Evolutionary conservation across 345 rosid species (phyloP), one percentile per base, ranked within the genome.

Genomic region (Hevea brasiliensis): DNA sequence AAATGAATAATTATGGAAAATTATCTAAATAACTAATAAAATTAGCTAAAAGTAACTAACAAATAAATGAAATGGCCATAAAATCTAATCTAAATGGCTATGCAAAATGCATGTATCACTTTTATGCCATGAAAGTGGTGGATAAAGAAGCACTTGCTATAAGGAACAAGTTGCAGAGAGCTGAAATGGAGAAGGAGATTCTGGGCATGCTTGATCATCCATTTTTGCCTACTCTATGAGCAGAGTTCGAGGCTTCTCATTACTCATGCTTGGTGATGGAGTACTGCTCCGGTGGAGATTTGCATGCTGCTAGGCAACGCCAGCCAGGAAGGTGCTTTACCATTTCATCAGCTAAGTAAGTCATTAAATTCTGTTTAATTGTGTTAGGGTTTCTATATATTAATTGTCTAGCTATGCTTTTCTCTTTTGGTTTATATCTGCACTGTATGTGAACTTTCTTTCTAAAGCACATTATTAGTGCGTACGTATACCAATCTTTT

Each of bases 261-360:
- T 94, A 94, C 84, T 92, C 97, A 35, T 94, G 95, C 80, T 76
- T 94, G 59, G 90, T 92, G 9, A 92, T 92, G 96, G 98, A 94
- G 87, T 92, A 81, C 61, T 94, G 98, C 48, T 88, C 97, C 17
- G 97, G 97, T 1, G 97, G 98, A 2, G 98, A 94, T 77, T 81
- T 94, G 59, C 90, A 94, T 54, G 87, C 93, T 32, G 85, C 90
- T 23, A 79, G 95, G 21, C 92, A 83, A 67, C 89, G 95, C 42
- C 98, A 84, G 77, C 93, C 87, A 6, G 79, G 80, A 67, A 90
- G 85, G 72, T 85, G 92, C 32, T 94, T 94, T 65, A 54, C 59
- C 72, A 69, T 94, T 68, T 89, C 95, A 6, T 87, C 95, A 2
- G 89, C 95, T 18, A 94, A 90, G 98, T 91, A 77, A 78, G 88